Percentiles rank a stretch among this genome's conserved stretches.
phyloP scores from a whole-genome alignment of 345 rosid genomes.

The Lumnitzera littorea region DNA sequence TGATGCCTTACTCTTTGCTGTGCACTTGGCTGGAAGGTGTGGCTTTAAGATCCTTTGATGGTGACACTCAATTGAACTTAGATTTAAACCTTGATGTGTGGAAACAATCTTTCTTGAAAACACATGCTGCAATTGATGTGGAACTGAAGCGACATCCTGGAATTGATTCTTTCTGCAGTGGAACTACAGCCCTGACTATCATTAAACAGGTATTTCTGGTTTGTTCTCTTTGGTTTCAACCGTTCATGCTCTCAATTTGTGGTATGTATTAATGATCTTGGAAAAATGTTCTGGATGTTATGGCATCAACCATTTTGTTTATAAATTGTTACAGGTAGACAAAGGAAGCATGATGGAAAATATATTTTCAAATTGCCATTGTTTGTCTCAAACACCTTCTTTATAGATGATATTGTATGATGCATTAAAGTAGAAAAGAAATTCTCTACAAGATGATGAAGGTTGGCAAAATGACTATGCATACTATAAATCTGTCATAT shows the following conservation, averaged over 20 bases:
- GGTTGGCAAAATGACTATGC: not conserved
- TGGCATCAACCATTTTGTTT: too few relatives aligned
- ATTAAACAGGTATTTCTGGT: constrained; percentile 52
- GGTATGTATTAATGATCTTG: too few relatives aligned
- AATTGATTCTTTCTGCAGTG: constrained; percentile 66
- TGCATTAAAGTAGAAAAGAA: not conserved
- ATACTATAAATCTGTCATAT: not conserved
- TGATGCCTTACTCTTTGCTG: constrained; percentile 51
- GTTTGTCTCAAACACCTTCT: too few relatives aligned
- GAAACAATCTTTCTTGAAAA: constrained; percentile 66
- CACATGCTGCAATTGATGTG: constrained; percentile 57
- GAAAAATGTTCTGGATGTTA: too few relatives aligned
- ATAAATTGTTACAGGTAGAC: too few relatives aligned
- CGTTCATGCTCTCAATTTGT: not conserved
- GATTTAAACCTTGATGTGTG: constrained; percentile 36
- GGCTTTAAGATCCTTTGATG: constrained; percentile 25
- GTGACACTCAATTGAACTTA: constrained; percentile 18
- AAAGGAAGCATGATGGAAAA: too few relatives aligned
- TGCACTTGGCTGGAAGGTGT: constrained; percentile 74
- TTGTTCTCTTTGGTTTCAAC: not conserved
- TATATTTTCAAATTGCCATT: too few relatives aligned
- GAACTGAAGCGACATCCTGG: constrained; percentile 59
- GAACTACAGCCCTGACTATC: constrained; percentile 68
- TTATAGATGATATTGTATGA: not conserved
- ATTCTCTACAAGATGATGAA: not conserved